Percentiles rank a stretch among this genome's conserved stretches.
Conservation (phyloP, 2,329 filamentous ascomycete species). For the Exophiala phaeomuriformis region DNA sequence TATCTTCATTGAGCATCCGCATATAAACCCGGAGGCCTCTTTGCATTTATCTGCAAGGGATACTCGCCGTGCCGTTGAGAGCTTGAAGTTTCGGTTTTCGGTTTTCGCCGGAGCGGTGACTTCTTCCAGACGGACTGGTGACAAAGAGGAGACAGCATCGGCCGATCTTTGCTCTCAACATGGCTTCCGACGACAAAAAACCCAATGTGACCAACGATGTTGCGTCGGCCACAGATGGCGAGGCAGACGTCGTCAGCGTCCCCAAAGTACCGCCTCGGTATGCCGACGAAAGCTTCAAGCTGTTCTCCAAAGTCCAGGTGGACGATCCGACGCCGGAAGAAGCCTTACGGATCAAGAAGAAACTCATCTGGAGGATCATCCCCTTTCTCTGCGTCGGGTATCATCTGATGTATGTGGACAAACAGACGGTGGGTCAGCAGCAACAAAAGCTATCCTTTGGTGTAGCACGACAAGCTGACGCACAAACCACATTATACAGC, state of each 20-base stretch:
- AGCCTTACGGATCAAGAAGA: conserved; percentile 31
- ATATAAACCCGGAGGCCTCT: no score
- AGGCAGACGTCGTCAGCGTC: background rate
- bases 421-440: conserved; percentile 32
- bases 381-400: conserved; percentile 38
- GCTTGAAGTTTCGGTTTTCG: no score
- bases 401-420: conserved; percentile 38
- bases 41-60: no score
- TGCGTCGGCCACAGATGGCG: background rate
- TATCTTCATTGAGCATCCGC: no score
- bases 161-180: background rate
- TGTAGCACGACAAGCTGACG: conserved; percentile 33
- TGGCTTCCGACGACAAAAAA: background rate
- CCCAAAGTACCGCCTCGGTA: conserved; percentile 35
- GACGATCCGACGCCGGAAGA: conserved; percentile 34
- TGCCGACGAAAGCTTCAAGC: conserved; percentile 40
- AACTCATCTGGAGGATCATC: conserved; percentile 34
- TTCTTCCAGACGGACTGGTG: no score
- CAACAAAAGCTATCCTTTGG: conserved; percentile 33
- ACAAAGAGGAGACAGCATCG: no score
- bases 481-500: conserved; percentile 28
- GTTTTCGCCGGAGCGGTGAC: no score
- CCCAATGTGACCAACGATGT: background rate
- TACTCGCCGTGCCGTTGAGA: no score
- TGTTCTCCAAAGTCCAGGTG: conserved; percentile 36